Evolutionary conservation across 2,329 filamentous ascomycete genomes (phyloP).

Genomic region (Diaporthe longicolla): DNA sequence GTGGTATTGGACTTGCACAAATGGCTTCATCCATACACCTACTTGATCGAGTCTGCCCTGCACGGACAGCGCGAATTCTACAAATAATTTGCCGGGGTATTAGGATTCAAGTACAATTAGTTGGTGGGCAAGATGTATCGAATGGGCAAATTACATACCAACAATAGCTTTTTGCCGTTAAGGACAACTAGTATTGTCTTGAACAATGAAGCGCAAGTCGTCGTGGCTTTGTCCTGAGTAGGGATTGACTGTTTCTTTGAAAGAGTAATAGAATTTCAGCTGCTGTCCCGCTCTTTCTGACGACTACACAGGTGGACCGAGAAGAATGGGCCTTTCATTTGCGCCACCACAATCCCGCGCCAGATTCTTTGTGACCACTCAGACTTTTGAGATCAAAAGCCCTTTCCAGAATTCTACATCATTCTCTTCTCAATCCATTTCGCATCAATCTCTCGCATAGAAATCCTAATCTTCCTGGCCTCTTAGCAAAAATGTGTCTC

Average conservation of each 20-base stretch:
- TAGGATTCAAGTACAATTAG: neutral
- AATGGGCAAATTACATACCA: too few relatives aligned
- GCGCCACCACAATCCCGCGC: neutral
- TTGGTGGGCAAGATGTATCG: neutral
- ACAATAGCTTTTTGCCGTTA: neutral
- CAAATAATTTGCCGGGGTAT: too few relatives aligned
- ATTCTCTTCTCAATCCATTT: neutral
- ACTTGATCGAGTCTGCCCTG: too few relatives aligned
- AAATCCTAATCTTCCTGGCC: neutral
- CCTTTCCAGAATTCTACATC: neutral
- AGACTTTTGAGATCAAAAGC: neutral
- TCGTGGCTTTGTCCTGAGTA: neutral
- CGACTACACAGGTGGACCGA: neutral
- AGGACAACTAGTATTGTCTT: neutral
- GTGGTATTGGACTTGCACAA: too few relatives aligned
- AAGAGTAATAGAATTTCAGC: fast-evolving
- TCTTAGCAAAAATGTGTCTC: neutral
- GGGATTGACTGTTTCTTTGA: neutral
- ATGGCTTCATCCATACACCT: too few relatives aligned
- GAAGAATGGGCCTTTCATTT: neutral
- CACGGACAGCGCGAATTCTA: too few relatives aligned
- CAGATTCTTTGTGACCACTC: neutral
- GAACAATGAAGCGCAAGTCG: neutral
- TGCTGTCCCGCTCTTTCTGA: neutral
- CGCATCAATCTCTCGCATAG: neutral